These are phyloP conservation scores for Albatrellus sp. DNA, from an alignment of 1,284 basidiomycete species.

Conservation along the genomic window DNA sequence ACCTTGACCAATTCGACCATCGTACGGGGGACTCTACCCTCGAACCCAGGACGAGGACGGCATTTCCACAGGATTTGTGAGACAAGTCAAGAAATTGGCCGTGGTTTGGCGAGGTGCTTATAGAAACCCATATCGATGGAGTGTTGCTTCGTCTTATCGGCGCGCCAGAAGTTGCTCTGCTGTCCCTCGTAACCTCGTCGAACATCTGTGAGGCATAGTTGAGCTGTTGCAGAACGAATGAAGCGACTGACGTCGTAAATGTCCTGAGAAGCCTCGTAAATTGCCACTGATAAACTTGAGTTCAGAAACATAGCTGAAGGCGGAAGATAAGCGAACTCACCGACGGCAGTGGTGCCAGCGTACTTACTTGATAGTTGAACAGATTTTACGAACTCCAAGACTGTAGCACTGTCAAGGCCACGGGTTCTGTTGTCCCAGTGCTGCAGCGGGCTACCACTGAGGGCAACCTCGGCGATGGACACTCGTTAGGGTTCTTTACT, in stretches of 20 bases:
- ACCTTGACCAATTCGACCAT: slow-evolving; percentile 44
- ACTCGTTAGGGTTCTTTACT: slow-evolving; percentile 47
- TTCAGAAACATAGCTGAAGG: slow-evolving; percentile 46
- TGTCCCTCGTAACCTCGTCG: slow-evolving; percentile 53
- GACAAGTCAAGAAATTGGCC: slow-evolving; percentile 70
- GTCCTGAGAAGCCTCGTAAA: slow-evolving; percentile 52
- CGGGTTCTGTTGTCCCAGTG: slow-evolving; percentile 48
- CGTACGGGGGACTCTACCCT: slow-evolving; percentile 40
- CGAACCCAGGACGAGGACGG: slow-evolving; percentile 32
- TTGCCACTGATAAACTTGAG: slow-evolving; percentile 47
- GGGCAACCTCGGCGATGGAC: slow-evolving; percentile 38
- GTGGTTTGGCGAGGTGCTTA: slow-evolving; percentile 62
- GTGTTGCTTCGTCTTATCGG: slow-evolving; percentile 61
- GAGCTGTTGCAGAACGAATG: not conserved
- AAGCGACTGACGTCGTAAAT: slow-evolving; percentile 21
- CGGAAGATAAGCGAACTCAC: no score
- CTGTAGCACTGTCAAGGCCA: slow-evolving; percentile 64
- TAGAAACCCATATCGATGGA: slow-evolving; percentile 73
- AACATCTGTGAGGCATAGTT: not conserved
- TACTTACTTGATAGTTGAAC: slow-evolving; percentile 40
- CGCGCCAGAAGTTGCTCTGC: slow-evolving; percentile 74
- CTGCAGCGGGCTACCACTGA: slow-evolving; percentile 9
- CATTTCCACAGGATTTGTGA: slow-evolving; percentile 74
- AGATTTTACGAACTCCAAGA: slow-evolving; percentile 36
- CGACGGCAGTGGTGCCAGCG: slow-evolving; percentile 38